Base-by-base conservation (phyloP, 495 filamentous ascomycete species). In the Zalerion maritima region DNA sequence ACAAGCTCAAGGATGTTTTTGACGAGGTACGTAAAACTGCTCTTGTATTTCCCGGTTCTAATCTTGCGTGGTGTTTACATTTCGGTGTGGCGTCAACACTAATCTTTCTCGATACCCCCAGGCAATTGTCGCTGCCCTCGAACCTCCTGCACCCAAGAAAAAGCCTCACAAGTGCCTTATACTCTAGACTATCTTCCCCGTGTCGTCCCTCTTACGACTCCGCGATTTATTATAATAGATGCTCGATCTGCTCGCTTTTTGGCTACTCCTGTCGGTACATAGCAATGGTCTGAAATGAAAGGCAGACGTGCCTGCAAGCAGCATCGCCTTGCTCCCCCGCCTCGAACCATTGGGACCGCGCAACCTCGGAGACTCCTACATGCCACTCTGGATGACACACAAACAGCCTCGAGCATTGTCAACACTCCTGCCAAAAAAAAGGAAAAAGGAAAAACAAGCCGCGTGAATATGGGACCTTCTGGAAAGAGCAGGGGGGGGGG, bases 1-100 rank as follows among this genome's bases (percentile, higher is more conserved):
- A 86, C 57, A 94, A 94, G 58, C 62, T 97, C 31, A 97, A 97
- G 67, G 91, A 97, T 51, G 89, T 97, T 16, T 97, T 97, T 55
- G 89, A 97, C 42, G 89, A 97, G 81, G 87, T 94, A 69, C 26
- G 70, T 54, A 24, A 45, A 12, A 37, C 21, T 22, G 10, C 28
- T 40, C 26, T 24, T 31, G 18, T 33, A 23, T 11, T 26, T 11
- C 9, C 21, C 6, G 28, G 7, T 18, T 26, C 12, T n/a, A 22
- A 32, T 20, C n/a, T 12, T 12, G 11, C 23, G 19, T n/a, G 5
- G 14, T 34, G 13, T 22, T 32, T 21, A 34, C 29, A 25, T 17
- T 22, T 11, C 13, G 3, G 17, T 20, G 31, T 3, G 15, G 5
- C 8, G 14, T 2, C 6, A 3, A 4, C 16, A 10, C 19, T 20